A percentile compares a stretch with the other conserved stretches of the same genome.
Evolutionary conservation across 139 green algal genomes (phyloP).

Genomic region (Pleodorina starrii): DNA sequence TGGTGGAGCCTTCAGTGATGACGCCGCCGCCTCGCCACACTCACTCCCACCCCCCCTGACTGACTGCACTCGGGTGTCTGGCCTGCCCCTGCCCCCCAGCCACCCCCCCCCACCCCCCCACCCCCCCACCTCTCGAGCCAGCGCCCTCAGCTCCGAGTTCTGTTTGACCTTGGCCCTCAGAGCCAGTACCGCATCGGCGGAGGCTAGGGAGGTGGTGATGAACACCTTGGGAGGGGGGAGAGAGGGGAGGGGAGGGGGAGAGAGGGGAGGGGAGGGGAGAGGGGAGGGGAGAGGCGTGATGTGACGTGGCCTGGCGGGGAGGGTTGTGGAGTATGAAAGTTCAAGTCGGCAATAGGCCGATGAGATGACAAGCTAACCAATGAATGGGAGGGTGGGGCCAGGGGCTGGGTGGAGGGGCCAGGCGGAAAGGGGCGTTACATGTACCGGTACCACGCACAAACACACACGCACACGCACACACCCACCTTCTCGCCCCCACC

Average conservation of each 20-base stretch:
- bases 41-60: too few species aligned
- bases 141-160: slow-evolving; percentile 43
- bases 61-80: too few species aligned
- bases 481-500: too few species aligned
- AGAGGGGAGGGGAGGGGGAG: too few species aligned
- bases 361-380: too few species aligned
- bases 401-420: too few species aligned
- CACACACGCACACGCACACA: background rate
- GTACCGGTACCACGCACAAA: background rate
- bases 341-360: too few species aligned
- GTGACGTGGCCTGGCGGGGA: too few species aligned
- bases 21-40: too few species aligned
- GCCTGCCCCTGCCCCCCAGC: background rate
- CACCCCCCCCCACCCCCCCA: background rate
- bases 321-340: too few species aligned
- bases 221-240: slow-evolving; percentile 50
- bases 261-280: background rate
- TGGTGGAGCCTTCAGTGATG: too few species aligned
- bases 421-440: background rate
- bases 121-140: slow-evolving; percentile 14
- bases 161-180: slow-evolving; percentile 62
- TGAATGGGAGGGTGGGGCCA: background rate
- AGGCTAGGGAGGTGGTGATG: slow-evolving; percentile 52
- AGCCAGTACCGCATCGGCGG: slow-evolving; percentile 79
- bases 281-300: too few species aligned